These are phyloP conservation scores for Fonsecaea multimorphosa DNA, from an alignment of 2,329 filamentous ascomycete genomes.

Conservation along the genomic window DNA sequence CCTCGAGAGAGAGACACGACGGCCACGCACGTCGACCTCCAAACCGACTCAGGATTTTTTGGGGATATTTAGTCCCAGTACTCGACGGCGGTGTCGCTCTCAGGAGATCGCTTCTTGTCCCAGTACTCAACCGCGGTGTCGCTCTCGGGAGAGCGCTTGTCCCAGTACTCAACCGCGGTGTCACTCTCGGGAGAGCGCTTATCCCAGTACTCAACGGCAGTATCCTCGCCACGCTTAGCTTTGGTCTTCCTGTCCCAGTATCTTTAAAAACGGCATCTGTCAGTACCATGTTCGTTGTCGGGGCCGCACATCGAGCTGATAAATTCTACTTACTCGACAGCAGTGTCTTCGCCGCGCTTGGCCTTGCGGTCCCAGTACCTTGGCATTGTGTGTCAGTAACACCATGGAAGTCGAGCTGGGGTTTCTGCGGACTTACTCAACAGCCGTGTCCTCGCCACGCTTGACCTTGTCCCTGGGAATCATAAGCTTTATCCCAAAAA, in stretches of 20 bases:
- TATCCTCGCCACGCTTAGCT: not conserved
- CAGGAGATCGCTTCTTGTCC: constrained; percentile 1
- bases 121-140: not conserved
- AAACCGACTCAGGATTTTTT: no score
- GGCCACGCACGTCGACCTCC: no score
- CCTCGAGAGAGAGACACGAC: no score
- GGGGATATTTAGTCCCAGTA: not conserved
- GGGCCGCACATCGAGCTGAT: no score
- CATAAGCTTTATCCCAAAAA: no score
- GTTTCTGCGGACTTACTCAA: not conserved
- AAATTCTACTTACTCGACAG: constrained; percentile 1
- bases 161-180: not conserved
- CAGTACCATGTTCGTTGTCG: not conserved
- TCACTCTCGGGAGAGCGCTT: not conserved
- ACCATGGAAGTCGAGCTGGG: no score
- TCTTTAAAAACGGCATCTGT: not conserved
- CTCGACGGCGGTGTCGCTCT: constrained; percentile 4
- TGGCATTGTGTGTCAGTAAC: no score
- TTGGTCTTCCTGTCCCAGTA: constrained; percentile 2
- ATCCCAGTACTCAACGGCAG: constrained; percentile 10
- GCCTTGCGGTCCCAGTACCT: no score
- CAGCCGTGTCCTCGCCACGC: not conserved
- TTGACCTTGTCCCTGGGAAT: constrained; percentile 5
- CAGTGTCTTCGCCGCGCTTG: constrained; percentile 6
- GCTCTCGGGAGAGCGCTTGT: not conserved